Evolutionary conservation across 495 filamentous ascomycete genomes (phyloP).

Genomic region (Hypomontagnella monticulosa): DNA sequence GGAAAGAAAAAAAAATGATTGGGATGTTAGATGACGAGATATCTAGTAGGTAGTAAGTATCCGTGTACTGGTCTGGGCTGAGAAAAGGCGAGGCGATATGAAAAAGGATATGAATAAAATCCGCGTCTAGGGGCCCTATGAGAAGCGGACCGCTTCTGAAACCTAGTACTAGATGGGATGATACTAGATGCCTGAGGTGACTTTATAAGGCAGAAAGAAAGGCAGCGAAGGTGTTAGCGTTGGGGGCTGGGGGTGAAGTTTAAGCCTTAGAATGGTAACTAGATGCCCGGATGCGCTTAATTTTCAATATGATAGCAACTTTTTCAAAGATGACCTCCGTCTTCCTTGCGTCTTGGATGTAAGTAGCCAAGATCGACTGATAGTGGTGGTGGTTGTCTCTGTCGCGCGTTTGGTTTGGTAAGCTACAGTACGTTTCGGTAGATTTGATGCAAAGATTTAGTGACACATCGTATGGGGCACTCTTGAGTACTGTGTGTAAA

Average conservation of each 20-base stretch:
- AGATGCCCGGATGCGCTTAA: too few species aligned
- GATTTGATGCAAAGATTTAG: constrained; percentile 28
- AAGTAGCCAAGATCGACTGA: constrained; percentile 6
- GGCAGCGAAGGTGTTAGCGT: too few species aligned
- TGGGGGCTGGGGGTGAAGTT: too few species aligned
- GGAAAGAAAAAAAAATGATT: not conserved
- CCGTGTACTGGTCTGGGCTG: constrained; percentile 22
- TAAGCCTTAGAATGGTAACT: too few species aligned
- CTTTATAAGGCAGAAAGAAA: too few species aligned
- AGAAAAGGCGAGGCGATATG: constrained; percentile 15
- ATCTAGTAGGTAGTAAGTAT: constrained; percentile 5
- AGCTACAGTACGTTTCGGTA: constrained; percentile 6
- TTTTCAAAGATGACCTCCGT: too few species aligned
- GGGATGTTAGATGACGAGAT: too few species aligned
- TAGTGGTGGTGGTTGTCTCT: not conserved
- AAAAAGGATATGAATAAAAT: constrained; percentile 3
- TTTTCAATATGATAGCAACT: too few species aligned
- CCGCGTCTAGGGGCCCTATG: constrained; percentile 2
- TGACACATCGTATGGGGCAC: constrained; percentile 30
- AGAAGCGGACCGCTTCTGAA: constrained; percentile 4
- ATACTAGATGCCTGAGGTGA: too few species aligned
- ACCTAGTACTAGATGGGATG: not conserved
- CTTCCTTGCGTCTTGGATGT: too few species aligned
- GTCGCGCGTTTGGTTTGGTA: not conserved
- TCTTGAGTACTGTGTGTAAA: constrained; percentile 27